These are phyloP conservation scores for Auxenochlorella pyrenoidosa DNA, from an alignment of 139 green algal species.

Conservation along the genomic window DNA sequence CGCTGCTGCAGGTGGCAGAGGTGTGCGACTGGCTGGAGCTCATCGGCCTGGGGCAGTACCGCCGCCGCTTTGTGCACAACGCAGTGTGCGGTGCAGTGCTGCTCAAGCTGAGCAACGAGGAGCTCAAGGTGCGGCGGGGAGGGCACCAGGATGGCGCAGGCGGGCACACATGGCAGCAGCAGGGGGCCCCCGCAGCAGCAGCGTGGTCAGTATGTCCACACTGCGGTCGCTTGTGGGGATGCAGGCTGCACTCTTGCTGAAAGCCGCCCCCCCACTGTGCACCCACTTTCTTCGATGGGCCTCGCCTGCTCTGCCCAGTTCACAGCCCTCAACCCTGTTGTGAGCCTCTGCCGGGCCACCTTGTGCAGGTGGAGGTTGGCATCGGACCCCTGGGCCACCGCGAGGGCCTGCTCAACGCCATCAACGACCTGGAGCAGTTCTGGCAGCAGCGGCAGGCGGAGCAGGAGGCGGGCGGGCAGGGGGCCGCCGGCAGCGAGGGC, in stretches of 20 bases:
- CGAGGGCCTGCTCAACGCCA: constrained; percentile 53
- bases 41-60: constrained; percentile 78
- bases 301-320: too few species aligned
- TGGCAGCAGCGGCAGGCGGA: constrained; percentile 6
- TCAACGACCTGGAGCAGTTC: constrained; percentile 24
- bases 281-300: too few species aligned
- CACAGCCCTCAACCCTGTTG: too few species aligned
- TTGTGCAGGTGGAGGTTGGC: constrained; percentile 63
- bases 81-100: constrained; percentile 68
- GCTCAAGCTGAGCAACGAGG: constrained; percentile 55
- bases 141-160: too few species aligned
- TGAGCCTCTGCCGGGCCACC: not conserved
- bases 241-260: too few species aligned
- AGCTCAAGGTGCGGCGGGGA: constrained; percentile 72
- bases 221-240: too few species aligned
- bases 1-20: constrained; percentile 44
- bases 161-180: too few species aligned
- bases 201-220: too few species aligned
- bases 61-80: constrained; percentile 77
- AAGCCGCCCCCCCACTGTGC: too few species aligned
- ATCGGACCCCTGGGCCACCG: constrained; percentile 75
- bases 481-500: not conserved
- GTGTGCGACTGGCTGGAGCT: constrained; percentile 75
- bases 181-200: too few species aligned
- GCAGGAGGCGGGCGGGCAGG: not conserved